Evolutionary conservation across 2,329 filamentous ascomycete species (phyloP).

Genomic region (Colletotrichum somersetense): DNA sequence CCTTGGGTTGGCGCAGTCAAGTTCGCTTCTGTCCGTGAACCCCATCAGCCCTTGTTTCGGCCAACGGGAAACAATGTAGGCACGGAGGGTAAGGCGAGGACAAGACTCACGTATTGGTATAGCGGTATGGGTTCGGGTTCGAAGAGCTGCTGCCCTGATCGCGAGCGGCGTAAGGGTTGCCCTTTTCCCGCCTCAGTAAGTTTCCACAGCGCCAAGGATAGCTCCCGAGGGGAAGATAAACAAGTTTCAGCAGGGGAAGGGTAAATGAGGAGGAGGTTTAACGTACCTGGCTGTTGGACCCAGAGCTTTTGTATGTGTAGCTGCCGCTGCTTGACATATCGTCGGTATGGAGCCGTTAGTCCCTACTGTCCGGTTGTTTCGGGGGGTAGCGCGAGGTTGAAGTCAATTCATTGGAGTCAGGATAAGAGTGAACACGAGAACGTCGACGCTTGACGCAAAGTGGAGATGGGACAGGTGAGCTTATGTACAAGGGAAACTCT

Average conservation of each 20-base stretch:
- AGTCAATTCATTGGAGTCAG: constrained; percentile 8
- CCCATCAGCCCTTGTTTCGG: not conserved
- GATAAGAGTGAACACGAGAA: not conserved
- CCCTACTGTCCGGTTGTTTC: not conserved
- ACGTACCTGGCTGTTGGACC: constrained; percentile 73
- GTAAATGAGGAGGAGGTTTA: not conserved
- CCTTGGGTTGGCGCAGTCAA: constrained; percentile 76
- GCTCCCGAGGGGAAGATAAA: not conserved
- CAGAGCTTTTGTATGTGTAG: constrained; percentile 62
- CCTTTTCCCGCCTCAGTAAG: constrained; percentile 55
- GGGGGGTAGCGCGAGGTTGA: not conserved
- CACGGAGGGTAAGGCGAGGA: not conserved
- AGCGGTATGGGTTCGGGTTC: constrained; percentile 74
- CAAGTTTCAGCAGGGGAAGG: not conserved
- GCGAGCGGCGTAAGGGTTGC: constrained; percentile 75
- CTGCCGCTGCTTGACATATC: constrained; percentile 44
- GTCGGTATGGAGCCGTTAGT: constrained; percentile 5
- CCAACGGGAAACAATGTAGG: not conserved
- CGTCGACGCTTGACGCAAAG: not conserved
- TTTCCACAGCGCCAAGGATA: not conserved
- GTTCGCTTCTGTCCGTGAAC: constrained; percentile 63
- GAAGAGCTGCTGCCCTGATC: constrained; percentile 69
- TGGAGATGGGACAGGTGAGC: constrained; percentile 23
- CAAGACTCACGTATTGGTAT: constrained; percentile 69
- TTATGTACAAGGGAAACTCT: constrained; percentile 6